Conservation (phyloP, 345 rosid genomes). For the Passiflora organensis region DNA sequence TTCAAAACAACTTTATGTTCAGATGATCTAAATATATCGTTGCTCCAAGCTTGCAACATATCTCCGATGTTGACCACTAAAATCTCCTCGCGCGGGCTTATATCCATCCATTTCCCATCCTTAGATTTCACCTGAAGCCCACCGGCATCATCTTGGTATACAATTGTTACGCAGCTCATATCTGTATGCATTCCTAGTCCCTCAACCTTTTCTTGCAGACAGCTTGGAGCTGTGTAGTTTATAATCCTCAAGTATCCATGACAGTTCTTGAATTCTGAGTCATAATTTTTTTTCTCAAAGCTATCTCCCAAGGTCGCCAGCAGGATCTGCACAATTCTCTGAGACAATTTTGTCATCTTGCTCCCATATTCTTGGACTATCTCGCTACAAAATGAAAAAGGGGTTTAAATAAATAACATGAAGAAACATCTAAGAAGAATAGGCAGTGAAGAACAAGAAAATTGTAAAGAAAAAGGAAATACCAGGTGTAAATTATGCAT, state of each 20-base stretch:
- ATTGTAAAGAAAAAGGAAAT: not conserved
- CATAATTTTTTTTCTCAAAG: conserved; percentile 15
- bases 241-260: conserved; percentile 39
- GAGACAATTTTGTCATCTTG: conserved; percentile 30
- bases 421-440: not conserved
- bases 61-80: conserved; percentile 42
- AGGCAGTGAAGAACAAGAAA: not conserved
- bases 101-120: conserved; percentile 42
- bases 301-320: conserved; percentile 24
- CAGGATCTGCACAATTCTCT: conserved; percentile 21
- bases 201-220: conserved; percentile 20
- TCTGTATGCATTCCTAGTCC: conserved; percentile 48
- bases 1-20: conserved; percentile 36
- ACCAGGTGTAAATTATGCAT: not conserved
- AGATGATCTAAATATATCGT: conserved; percentile 30
- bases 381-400: conserved; percentile 12
- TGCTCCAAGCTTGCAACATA: conserved; percentile 46
- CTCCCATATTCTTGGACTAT: conserved; percentile 30
- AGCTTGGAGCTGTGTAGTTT: conserved; percentile 31
- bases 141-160: conserved; percentile 32
- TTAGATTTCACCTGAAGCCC: conserved; percentile 40
- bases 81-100: conserved; percentile 29
- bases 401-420: not conserved
- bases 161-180: conserved; percentile 42
- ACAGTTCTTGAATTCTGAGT: conserved; percentile 31